These are phyloP conservation scores for Metrosideros polymorpha DNA, from an alignment of 441 rosid species.

Conservation along the genomic window DNA sequence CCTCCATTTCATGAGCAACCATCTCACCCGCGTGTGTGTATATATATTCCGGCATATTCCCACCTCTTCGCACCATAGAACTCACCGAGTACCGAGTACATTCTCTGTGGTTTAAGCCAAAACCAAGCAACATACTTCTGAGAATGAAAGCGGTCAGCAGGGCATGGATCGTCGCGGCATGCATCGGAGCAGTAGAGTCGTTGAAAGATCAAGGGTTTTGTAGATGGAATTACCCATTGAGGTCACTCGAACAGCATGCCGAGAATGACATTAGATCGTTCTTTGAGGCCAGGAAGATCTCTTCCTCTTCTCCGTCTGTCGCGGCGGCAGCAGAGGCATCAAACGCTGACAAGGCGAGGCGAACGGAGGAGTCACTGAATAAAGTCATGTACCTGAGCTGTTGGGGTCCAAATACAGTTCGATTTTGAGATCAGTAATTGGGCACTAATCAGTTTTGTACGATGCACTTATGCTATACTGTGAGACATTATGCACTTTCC, in stretches of 20 bases:
- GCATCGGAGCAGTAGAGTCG: background rate
- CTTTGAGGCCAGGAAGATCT: background rate
- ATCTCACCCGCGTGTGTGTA: background rate
- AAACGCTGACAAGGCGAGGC: background rate
- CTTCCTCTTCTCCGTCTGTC: background rate
- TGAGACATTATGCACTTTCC: background rate
- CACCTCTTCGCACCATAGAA: background rate
- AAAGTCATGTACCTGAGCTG: slow-evolving; percentile 1
- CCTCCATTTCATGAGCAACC: background rate
- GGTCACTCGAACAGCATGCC: background rate
- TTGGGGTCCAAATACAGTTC: slow-evolving; percentile 1
- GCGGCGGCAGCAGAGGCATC: background rate
- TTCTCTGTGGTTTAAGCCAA: background rate
- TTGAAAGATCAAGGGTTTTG: slow-evolving; percentile 8
- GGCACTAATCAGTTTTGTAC: background rate
- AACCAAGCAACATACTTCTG: background rate
- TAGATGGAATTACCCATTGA: slow-evolving; percentile 4
- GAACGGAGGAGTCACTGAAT: background rate
- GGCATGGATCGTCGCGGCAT: background rate
- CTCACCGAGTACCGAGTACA: background rate
- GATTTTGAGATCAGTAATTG: background rate
- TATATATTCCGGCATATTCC: background rate
- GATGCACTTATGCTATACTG: background rate
- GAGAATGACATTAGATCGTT: background rate
- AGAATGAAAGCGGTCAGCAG: background rate